Base-by-base conservation (phyloP, 441 rosid species). In the Erodium texanum region DNA sequence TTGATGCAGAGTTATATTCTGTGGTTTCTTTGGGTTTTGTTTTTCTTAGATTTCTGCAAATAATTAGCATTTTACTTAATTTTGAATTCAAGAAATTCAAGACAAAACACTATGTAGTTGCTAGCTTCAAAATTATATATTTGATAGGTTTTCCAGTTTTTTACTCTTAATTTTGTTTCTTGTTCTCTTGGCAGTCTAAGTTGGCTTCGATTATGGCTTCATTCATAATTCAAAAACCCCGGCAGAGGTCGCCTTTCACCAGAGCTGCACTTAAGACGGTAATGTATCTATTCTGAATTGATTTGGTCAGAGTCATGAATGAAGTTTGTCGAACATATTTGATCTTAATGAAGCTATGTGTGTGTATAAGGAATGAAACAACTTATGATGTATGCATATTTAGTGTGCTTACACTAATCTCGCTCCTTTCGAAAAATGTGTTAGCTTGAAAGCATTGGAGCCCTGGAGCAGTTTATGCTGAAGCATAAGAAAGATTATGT, bases 401-500 rank as follows among this genome's bases (percentile, higher is more conserved):
- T 24, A 66, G 38, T 58, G 48, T 71, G 62, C 43, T 12, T 54
- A 32, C 56, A 23, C 36, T 63, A 3, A 3, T 0, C 11, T n/a
- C 62, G 7, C 16, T 8, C 22, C 62, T 56, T 56, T 22, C 24
- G 2, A 7, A 19, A 56, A 56, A 56, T 22, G 23, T 56, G 52
- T 77, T 73, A 94, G 98, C 85, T 89, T 52, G 96, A 86, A 71
- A 90, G 95, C 82, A 82, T 92, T 52, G 87, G 77, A 78, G 84
- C 92, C 76, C 74, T 94, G 81, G 89, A 92, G 65, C 92, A 84
- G 75, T 94, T 92, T 84, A 80, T 92, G 85, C 68, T 61, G 75
- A 92, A 94, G 84, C 99, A 94, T 80, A 75, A 87, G 29, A 92
- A 89, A 75, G 99, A 92, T 78, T 94, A 92, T 8, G 86, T 87